phyloP scores from a whole-genome alignment of 2,329 filamentous ascomycete genomes.

The Ophiobolus disseminans region DNA sequence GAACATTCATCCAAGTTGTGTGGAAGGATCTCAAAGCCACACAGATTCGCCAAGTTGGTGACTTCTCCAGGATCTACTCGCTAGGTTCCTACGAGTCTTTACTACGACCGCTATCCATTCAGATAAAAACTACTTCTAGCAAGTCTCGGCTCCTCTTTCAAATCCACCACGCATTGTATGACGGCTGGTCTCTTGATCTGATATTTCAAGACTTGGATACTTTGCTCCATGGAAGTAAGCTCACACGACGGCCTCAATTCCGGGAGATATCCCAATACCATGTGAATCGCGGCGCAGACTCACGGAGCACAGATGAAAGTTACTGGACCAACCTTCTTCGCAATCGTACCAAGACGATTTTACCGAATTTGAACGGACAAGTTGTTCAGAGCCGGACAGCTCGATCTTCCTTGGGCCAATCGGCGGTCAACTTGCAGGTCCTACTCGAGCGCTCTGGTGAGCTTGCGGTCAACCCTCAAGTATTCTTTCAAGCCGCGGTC shows the following conservation, averaged over 20 bases:
- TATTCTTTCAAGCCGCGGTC: constrained; percentile 77
- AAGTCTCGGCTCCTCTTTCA: constrained; percentile 53
- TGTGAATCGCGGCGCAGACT: constrained; percentile 7
- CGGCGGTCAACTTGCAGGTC: constrained; percentile 17
- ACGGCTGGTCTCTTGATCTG: constrained; percentile 90
- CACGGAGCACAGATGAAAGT: constrained; percentile 29
- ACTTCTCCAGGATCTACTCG: constrained; percentile 51
- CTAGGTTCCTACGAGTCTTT: constrained; percentile 49
- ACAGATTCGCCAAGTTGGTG: constrained; percentile 55
- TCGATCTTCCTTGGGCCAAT: constrained; percentile 19
- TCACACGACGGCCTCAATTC: constrained; percentile 64
- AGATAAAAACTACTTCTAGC: constrained; percentile 53
- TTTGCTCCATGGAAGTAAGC: constrained; percentile 52
- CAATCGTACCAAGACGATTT: constrained; percentile 56
- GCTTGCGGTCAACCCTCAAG: constrained; percentile 66
- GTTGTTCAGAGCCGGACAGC: constrained; percentile 7
- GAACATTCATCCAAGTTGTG: constrained; percentile 67
- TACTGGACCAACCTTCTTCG: constrained; percentile 76
- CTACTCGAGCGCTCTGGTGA: constrained; percentile 31
- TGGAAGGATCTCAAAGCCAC: constrained; percentile 61
- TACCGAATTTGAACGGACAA: constrained; percentile 66
- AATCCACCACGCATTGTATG: constrained; percentile 85
- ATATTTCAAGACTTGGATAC: constrained; percentile 70
- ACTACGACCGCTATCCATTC: constrained; percentile 68
- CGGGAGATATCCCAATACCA: constrained; percentile 61